Evolutionary conservation across 192 early-diverging fungal species (phyloP), one percentile per base, ranked within the genome.

Genomic region (Gorgonomyces haynaldii): DNA sequence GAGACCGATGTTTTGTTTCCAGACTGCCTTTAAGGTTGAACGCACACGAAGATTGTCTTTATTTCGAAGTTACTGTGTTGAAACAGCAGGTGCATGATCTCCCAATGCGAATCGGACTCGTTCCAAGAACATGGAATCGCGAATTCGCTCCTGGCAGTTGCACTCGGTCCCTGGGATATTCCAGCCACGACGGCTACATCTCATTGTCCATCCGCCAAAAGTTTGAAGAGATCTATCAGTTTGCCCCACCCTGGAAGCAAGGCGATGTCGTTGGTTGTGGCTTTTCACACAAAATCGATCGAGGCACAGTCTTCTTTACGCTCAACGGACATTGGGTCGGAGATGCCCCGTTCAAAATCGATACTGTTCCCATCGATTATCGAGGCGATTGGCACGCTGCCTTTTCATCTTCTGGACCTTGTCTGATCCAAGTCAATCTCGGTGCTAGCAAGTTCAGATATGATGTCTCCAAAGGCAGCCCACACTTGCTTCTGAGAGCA

Each of bases 301-400:
- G 7, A 0, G 59, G 43, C 8, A 34, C 36, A 29, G 28, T 68
- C 13, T 68, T 68, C 30, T 68, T 64, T 46, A 68, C 66, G 5
- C 38, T 61, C 8, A 68, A 68, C 39, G 66, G 66, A 1, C 34
- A 57, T 6, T 64, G 61, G 61, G 52, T 68, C 27, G 66, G 61
- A 3, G 61, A 68, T 44, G 61, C 61, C 20, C 61, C 66, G 2
- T 13, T 39, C 25, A 32, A 43, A 9, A 46, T 68, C 8, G 32
- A 19, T 6, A 41, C 36, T 20, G 45, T 45, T 15, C 4, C 41
- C 3, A n/a, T 25, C 4, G 49, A 64, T 26, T 68, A 61, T 46
- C 17, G 34, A 6, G 25, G 24, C 2, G 6, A 22, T n/a, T 50
- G 58, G 50, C 46, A 53, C 26, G 47, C 66, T 15, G 37, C 37